These are phyloP conservation scores for Rhododendron griersonianum DNA, from an alignment of 148 eudicot species.

Conservation along the genomic window DNA sequence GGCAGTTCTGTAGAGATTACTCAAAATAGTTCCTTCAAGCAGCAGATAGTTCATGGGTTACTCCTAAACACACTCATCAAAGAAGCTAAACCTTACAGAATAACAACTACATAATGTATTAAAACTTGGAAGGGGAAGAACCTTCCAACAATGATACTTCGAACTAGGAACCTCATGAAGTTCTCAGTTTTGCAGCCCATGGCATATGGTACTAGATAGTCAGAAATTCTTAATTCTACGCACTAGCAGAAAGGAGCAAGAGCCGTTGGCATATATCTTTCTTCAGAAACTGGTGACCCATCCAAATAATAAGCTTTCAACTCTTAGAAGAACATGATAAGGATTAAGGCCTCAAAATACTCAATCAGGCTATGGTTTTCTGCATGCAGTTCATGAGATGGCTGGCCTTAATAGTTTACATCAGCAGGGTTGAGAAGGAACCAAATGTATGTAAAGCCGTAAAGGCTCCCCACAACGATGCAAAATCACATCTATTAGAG, in stretches of 20 bases:
- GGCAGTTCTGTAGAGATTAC: neutral
- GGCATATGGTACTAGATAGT: neutral
- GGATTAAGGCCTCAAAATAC: no score
- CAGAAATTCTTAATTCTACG: neutral
- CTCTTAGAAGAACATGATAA: no score
- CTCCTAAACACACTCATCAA: neutral
- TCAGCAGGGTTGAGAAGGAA: no score
- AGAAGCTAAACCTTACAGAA: neutral
- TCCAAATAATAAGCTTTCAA: neutral
- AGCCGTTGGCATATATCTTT: no score
- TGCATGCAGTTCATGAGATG: no score
- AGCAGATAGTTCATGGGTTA: neutral
- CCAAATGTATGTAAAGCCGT: no score
- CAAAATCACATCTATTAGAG: no score
- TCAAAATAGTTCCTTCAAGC: neutral
- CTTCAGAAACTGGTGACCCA: no score
- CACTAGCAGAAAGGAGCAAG: neutral
- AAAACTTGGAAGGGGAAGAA: neutral
- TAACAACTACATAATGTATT: neutral
- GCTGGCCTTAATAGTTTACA: no score
- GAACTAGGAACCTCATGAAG: neutral
- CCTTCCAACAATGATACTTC: neutral
- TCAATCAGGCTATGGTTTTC: no score
- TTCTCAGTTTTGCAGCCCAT: neutral
- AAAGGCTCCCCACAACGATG: no score